Base-by-base conservation (phyloP, 2,329 filamentous ascomycete species). In the Clonostachys rosea region DNA sequence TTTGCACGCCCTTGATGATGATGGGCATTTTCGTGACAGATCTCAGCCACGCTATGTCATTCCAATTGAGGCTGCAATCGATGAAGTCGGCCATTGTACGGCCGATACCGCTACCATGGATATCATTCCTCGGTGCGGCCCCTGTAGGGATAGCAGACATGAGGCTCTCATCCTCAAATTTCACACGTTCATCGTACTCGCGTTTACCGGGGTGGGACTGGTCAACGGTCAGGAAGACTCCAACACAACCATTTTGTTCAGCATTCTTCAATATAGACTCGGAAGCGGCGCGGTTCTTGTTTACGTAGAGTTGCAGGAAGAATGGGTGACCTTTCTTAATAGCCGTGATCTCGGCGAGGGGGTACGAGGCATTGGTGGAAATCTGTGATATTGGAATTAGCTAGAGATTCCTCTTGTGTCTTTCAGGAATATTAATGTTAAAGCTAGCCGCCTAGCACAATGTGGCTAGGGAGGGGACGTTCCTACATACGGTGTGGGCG, bases 271-370 rank as follows among this genome's bases (percentile, higher is more conserved):
- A 59, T 2, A 83, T 60, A 2, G 63, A 63, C 50, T 74, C 73
- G 14, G 77, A 77, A 48, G 78, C 75, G 10, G 58, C 47, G 0
- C 78, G 68, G 50, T 81, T 68, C 54, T 75, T 76, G 59, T 83
- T 75, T 44, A 84, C 76, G 54, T 85, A 86, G 6, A 86, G 67
- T 58, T 84, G 81, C 56, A 83, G 82, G 66, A 82, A 80, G 49
- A 74, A 52, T 4, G 62, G 61, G 20, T 20, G 20, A 20, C 20
- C 20, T 20, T 20, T 20, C 20, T 20, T 20, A 2, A 49, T 49
- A 6, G 33, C 14, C 10, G 69, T 65, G 24, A 84, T 74, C 45
- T 82, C 78, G 3, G 69, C 59, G 34, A 83, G 66, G 0, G 78
- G 69, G 54, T 74, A 84, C 3, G 76, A 80, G 3, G 79, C 79